Evolutionary conservation across 1,284 basidiomycete genomes (phyloP).

Genomic region (Pseudozyma tsukubaensis): DNA sequence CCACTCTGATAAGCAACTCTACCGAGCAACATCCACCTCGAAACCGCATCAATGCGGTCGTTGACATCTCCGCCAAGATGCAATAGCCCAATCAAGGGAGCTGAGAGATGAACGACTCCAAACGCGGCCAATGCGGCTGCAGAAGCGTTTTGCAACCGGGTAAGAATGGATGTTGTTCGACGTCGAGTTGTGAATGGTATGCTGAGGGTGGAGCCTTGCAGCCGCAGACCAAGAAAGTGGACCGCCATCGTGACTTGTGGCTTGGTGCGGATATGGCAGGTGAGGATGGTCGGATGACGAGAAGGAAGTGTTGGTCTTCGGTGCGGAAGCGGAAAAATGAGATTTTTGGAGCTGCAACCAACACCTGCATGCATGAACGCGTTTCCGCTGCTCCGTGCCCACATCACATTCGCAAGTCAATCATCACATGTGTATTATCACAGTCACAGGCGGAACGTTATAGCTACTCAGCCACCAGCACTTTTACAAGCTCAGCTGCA

Average conservation of each 20-base stretch:
- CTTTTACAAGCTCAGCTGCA: no score
- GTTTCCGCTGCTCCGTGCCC: neutral
- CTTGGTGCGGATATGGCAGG: neutral
- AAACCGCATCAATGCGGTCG: slow-evolving; percentile 37
- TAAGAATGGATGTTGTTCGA: slow-evolving; percentile 2
- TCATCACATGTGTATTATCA: no score
- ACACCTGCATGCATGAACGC: slow-evolving; percentile 2
- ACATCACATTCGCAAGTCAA: neutral
- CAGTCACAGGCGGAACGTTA: no score
- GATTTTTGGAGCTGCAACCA: slow-evolving; percentile 1
- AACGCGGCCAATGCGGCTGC: slow-evolving; percentile 24
- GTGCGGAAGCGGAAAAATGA: neutral
- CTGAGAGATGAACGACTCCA: slow-evolving; percentile 31
- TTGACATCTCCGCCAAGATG: slow-evolving; percentile 28
- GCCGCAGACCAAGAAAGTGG: slow-evolving; percentile 23
- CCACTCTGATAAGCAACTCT: slow-evolving; percentile 61
- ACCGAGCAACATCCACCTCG: slow-evolving; percentile 58
- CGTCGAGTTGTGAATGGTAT: slow-evolving; percentile 8
- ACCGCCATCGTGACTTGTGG: slow-evolving; percentile 1
- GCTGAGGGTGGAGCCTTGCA: slow-evolving; percentile 4
- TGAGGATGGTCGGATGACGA: neutral
- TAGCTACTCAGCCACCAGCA: no score
- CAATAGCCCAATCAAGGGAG: slow-evolving; percentile 31
- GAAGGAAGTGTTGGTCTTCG: neutral
- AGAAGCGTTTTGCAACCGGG: slow-evolving; percentile 25